These are phyloP conservation scores for Dryas integrifolia DNA, from an alignment of 331 rosid genomes.

Conservation along the genomic window DNA sequence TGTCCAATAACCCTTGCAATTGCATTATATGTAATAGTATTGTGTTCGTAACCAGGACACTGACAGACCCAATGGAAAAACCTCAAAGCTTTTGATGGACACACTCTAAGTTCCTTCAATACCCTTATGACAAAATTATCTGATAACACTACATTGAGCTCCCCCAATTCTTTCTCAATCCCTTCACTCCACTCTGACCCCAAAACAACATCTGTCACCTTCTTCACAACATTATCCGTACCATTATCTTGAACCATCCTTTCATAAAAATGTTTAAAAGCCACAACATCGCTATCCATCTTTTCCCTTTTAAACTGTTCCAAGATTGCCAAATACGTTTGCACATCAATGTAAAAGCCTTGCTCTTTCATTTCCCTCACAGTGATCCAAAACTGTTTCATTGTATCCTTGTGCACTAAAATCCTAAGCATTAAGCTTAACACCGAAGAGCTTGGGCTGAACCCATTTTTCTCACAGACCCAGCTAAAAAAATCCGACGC, in stretches of 20 bases:
- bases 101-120: slow-evolving; percentile 53
- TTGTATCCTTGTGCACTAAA: slow-evolving; percentile 46
- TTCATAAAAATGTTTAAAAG: slow-evolving; percentile 45
- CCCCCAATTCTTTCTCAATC: slow-evolving; percentile 46
- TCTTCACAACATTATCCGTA: slow-evolving; percentile 44
- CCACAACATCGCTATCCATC: slow-evolving; percentile 49
- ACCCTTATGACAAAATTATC: slow-evolving; percentile 60
- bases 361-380: slow-evolving; percentile 56
- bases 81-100: slow-evolving; percentile 50
- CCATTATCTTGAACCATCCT: slow-evolving; percentile 59
- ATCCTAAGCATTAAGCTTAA: slow-evolving; percentile 62
- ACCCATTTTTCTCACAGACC: slow-evolving; percentile 54
- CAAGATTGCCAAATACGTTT: slow-evolving; percentile 42
- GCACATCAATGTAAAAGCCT: slow-evolving; percentile 63
- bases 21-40: slow-evolving; percentile 64
- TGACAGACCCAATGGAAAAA: slow-evolving; percentile 66
- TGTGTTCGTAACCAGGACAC: slow-evolving; percentile 46
- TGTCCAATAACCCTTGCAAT: slow-evolving; percentile 61
- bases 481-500: slow-evolving; percentile 70
- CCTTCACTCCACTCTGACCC: slow-evolving; percentile 55
- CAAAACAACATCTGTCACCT: slow-evolving; percentile 50
- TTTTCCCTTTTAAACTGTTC: slow-evolving; percentile 40
- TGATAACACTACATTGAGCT: slow-evolving; percentile 39
- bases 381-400: slow-evolving; percentile 63
- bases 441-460: slow-evolving; percentile 53